Evolutionary conservation across 1,284 basidiomycete species (phyloP).

Genomic region (Sanghuangporus sanghuang): DNA sequence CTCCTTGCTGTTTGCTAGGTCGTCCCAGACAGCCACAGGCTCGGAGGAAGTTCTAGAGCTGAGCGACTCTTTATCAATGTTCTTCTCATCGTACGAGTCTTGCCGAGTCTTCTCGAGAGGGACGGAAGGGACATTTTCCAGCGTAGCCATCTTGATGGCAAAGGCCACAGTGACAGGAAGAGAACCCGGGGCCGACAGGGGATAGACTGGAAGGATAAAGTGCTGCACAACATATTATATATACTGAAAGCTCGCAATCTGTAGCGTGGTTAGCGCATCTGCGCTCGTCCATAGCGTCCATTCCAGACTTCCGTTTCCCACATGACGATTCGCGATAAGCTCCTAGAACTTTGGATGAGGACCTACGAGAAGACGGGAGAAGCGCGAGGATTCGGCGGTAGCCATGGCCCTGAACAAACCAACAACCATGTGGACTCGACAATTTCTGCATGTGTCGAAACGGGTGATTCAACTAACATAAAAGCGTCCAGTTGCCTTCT

Average conservation of each 20-base stretch:
- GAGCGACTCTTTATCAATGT: not conserved
- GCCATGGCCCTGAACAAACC: not conserved
- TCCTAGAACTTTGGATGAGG: not conserved
- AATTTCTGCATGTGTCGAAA: not conserved
- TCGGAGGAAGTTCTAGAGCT: not conserved
- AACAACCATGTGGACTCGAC: not conserved
- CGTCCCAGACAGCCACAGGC: conserved; percentile 14
- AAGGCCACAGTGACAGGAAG: not conserved
- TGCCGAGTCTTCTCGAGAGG: not conserved
- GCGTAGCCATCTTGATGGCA: not conserved
- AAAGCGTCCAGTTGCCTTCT: too few relatives aligned
- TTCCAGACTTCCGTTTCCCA: not conserved
- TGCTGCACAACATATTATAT: not conserved
- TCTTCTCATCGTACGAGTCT: conserved; percentile 14
- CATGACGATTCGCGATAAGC: not conserved
- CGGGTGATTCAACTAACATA: not conserved
- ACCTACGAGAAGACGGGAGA: not conserved
- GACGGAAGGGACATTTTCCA: not conserved
- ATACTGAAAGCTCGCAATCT: not conserved
- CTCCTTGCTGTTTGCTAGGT: conserved; percentile 30
- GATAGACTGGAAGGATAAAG: not conserved
- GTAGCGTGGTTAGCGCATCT: not conserved
- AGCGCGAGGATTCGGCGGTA: not conserved
- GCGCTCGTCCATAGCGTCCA: too few relatives aligned
- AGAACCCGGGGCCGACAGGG: not conserved